A percentile compares a stretch with the other conserved stretches of the same genome.
phyloP scores from a whole-genome alignment of 1,284 basidiomycete genomes.

The Nidula niveotomentosa region DNA sequence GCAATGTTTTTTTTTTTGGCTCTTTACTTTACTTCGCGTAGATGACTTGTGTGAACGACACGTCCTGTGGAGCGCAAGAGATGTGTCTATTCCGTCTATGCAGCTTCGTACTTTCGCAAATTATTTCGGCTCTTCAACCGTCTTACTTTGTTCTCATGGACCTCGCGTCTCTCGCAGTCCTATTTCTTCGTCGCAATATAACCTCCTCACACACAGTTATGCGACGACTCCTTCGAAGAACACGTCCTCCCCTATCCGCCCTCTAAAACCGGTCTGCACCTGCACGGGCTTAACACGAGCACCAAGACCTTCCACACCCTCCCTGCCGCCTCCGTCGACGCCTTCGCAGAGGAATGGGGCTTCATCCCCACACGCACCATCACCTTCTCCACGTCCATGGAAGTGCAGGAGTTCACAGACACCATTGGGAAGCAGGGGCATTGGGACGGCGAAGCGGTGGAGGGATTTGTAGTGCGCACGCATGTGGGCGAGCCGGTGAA shows the following conservation, averaged over 20 bases:
- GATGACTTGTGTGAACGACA: too few species aligned
- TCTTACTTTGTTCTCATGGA: too few species aligned
- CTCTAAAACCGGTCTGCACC: conserved; percentile 87
- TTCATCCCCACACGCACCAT: conserved; percentile 76
- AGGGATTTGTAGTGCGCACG: conserved; percentile 96
- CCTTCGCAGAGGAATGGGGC: conserved; percentile 89
- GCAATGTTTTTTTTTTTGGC: too few species aligned
- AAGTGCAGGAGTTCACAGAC: conserved; percentile 76
- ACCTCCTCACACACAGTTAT: conserved; percentile 57
- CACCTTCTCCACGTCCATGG: conserved; percentile 49
- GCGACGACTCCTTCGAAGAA: conserved; percentile 98
- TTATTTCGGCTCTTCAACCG: too few species aligned
- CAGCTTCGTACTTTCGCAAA: too few species aligned
- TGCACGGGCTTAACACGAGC: conserved; percentile 89
- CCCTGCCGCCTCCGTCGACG: conserved; percentile 66
- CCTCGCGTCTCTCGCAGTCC: too few species aligned
- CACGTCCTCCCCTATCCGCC: conserved; percentile 88
- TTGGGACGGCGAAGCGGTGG: conserved; percentile 87
- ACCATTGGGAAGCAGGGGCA: conserved; percentile 69
- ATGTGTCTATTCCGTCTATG: too few species aligned
- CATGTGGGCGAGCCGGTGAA: conserved; percentile 48
- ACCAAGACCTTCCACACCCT: conserved; percentile 76
- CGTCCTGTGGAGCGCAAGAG: too few species aligned
- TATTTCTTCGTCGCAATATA: not conserved
- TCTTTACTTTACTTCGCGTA: too few species aligned